Evolutionary conservation across 2,329 filamentous ascomycete species (phyloP).

Genomic region (Bipolaris bicolor): DNA sequence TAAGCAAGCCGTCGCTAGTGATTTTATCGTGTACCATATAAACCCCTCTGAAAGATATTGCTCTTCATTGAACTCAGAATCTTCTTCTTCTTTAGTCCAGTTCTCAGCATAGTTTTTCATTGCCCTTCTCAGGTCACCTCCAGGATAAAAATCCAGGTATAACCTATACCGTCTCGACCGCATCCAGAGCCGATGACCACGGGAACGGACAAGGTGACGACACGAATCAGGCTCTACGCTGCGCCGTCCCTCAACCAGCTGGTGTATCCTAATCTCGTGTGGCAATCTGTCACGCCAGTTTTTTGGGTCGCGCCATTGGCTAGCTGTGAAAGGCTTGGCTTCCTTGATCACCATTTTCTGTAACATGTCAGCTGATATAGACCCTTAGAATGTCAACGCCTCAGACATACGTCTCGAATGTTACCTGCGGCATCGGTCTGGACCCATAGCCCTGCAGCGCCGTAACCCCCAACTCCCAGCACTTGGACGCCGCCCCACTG

Average conservation of each 20-base stretch:
- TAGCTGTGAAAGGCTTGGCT: background rate
- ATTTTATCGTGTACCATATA: background rate
- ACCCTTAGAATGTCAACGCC: background rate
- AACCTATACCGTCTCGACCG: slow-evolving; percentile 6
- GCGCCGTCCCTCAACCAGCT: slow-evolving; percentile 10
- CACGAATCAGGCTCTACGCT: background rate
- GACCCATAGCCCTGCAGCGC: background rate
- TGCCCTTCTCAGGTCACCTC: slow-evolving; percentile 1
- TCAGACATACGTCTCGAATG: background rate
- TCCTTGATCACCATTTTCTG: slow-evolving; percentile 21
- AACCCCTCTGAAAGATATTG: background rate
- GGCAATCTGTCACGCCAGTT: slow-evolving; percentile 12
- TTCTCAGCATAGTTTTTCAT: background rate
- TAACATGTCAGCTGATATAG: background rate
- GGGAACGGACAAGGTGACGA: slow-evolving; percentile 6
- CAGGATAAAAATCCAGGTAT: slow-evolving; percentile 10
- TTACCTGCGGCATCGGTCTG: background rate
- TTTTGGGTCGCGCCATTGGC: slow-evolving; percentile 5
- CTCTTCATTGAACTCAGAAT: background rate
- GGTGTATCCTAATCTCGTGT: slow-evolving; percentile 15
- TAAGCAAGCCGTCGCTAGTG: background rate
- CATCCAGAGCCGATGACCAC: slow-evolving; percentile 20
- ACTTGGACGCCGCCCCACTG: background rate
- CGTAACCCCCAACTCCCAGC: background rate
- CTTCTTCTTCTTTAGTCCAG: background rate